Evolutionary conservation across 768 basidiomycete species (phyloP), one percentile per base, ranked within the genome.

Genomic region (Mycena latifolia): DNA sequence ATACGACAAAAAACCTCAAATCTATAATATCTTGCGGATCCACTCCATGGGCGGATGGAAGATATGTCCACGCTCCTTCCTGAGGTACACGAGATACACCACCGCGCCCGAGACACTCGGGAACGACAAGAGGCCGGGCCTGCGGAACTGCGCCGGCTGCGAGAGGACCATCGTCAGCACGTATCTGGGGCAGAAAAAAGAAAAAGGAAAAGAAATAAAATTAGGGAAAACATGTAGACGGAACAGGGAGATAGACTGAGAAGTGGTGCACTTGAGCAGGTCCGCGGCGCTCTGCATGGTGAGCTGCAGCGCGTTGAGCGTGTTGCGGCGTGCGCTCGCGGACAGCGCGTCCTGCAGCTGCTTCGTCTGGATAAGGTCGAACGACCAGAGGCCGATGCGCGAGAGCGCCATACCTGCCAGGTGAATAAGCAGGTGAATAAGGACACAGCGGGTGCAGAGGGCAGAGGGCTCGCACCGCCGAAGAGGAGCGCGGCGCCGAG

Each of bases 281-380:
- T 81, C 79, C 7, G 75, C 64, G 5, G 71, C 55, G 43, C 76
- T 80, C 37, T 82, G 80, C 37, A 84, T 71, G 0, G 77, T 73
- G 63, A 78, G 80, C 61, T 83, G 82, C 1, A 82, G 72, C 64
- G 66, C 77, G 56, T 74, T 78, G 66, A 86, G 73, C 0, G 79
- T 73, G 57, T 86, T 87, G 8, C 82, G 75, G 7, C 81, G 73
- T 1, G 85, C 84, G 67, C 86, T 81, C 9, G 76, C 57, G 18
- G 75, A 73, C 7, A 88, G 78, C 0, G 81, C 77, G 17, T 77
- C 73, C 68, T 88, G 86, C 7, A 88, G 75, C 58, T 82, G 77
- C 62, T 86, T 83, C 14, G 85, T 74, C 59, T 88, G 86, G 50
- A 77, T 76, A 10, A 88, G 77, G 69, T 88, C 86, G 71, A 88